phyloP scores from a whole-genome alignment of 2,329 filamentous ascomycete genomes.

The Aspergillus tamarii region DNA sequence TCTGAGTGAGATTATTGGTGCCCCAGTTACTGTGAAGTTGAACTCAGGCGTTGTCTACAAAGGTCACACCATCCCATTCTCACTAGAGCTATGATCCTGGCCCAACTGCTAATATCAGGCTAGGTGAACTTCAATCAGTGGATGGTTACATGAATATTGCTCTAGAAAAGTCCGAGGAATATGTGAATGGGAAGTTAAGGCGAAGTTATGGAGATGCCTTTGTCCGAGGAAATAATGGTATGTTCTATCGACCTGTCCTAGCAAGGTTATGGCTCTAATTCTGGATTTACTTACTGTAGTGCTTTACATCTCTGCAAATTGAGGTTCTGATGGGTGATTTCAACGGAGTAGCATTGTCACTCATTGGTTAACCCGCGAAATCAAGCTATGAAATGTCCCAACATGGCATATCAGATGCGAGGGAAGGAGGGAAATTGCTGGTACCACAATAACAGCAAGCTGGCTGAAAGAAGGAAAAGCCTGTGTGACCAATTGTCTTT shows the following conservation, averaged over 20 bases:
- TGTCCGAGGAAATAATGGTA: constrained; percentile 94
- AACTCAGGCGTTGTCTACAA: constrained; percentile 99
- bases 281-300: constrained; percentile 21
- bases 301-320: constrained; percentile 46
- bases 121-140: constrained; percentile 93
- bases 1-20: constrained; percentile 90
- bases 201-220: constrained; percentile 92
- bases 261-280: background rate
- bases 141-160: constrained; percentile 99
- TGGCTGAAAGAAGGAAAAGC: background rate
- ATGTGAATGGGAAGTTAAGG: constrained; percentile 79
- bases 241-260: constrained; percentile 23
- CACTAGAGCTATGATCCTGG: background rate
- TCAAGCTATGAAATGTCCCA: background rate
- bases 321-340: constrained; percentile 5
- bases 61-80: constrained; percentile 58
- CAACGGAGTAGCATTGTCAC: background rate
- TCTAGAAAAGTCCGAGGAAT: constrained; percentile 92
- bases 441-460: background rate
- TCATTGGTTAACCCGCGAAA: background rate
- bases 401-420: background rate
- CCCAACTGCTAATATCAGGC: background rate
- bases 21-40: constrained; percentile 91
- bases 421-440: background rate
- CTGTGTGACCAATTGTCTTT: background rate